Conservation (phyloP, 192 early-diverging fungal species). For the Gorgonomyces haynaldii region DNA sequence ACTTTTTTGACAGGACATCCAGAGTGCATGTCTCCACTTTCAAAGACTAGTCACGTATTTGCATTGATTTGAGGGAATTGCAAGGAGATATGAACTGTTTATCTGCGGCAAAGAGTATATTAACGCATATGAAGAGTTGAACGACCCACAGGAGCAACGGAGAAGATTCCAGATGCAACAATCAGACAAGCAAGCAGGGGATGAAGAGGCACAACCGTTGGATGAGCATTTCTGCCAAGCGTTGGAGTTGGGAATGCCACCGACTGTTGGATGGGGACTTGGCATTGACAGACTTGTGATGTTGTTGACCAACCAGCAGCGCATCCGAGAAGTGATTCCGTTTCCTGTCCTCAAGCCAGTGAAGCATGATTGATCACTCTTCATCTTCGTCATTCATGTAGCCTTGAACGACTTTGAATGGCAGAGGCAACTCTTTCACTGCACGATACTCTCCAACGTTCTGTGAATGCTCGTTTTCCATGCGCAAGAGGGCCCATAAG, state of each 20-base stretch:
- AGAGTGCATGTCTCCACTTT: slow-evolving; percentile 65
- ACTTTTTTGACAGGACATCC: slow-evolving; percentile 76
- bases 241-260: slow-evolving; percentile 74
- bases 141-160: slow-evolving; percentile 68
- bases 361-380: slow-evolving; percentile 1
- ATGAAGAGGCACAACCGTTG: slow-evolving; percentile 62
- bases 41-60: slow-evolving; percentile 35
- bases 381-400: no score
- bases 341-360: slow-evolving; percentile 40
- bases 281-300: slow-evolving; percentile 72
- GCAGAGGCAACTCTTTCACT: slow-evolving; percentile 10
- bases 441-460: slow-evolving; percentile 35
- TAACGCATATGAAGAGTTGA: slow-evolving; percentile 85
- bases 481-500: slow-evolving; percentile 29
- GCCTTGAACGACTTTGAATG: no score
- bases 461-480: slow-evolving; percentile 39
- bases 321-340: slow-evolving; percentile 72
- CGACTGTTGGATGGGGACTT: slow-evolving; percentile 85
- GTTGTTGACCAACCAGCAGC: slow-evolving; percentile 50
- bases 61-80: slow-evolving; percentile 13
- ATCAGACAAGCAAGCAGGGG: slow-evolving; percentile 51
- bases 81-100: slow-evolving; percentile 74
- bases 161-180: slow-evolving; percentile 13
- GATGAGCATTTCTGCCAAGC: slow-evolving; percentile 65
- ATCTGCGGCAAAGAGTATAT: slow-evolving; percentile 63